phyloP scores from a whole-genome alignment of 331 rosid species.

The Quercus tomentella region DNA sequence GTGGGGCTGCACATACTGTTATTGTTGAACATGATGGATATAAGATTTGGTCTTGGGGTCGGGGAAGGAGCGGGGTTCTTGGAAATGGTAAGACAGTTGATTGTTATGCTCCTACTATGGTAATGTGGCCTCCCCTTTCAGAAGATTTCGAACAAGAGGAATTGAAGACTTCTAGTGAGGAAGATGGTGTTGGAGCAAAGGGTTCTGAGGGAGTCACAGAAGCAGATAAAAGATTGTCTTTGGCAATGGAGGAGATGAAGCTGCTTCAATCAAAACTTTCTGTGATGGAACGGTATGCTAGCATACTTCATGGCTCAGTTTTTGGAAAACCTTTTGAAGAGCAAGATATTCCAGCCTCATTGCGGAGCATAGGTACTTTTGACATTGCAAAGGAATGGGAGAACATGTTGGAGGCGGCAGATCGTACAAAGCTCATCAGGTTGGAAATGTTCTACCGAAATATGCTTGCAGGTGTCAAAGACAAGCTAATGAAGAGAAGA shows the following conservation, averaged over 20 bases:
- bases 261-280: slow-evolving; percentile 60
- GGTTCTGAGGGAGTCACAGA: slow-evolving; percentile 35
- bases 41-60: slow-evolving; percentile 91
- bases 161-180: slow-evolving; percentile 23
- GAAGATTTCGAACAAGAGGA: slow-evolving; percentile 59
- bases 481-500: slow-evolving; percentile 69
- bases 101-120: slow-evolving; percentile 50
- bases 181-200: slow-evolving; percentile 33
- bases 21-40: slow-evolving; percentile 60
- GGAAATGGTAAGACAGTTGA: slow-evolving; percentile 65
- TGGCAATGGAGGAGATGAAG: slow-evolving; percentile 56
- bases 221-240: slow-evolving; percentile 41
- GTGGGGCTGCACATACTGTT: slow-evolving; percentile 95
- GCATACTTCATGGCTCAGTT: slow-evolving; percentile 74
- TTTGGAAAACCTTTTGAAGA: slow-evolving; percentile 80
- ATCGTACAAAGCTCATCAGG: slow-evolving; percentile 48
- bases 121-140: slow-evolving; percentile 57
- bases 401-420: slow-evolving; percentile 71
- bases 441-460: slow-evolving; percentile 60
- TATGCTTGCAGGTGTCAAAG: slow-evolving; percentile 70
- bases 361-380: slow-evolving; percentile 43
- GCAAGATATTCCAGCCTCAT: slow-evolving; percentile 60
- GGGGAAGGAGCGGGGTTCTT: slow-evolving; percentile 87
- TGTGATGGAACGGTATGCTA: slow-evolving; percentile 60
- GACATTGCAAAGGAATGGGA: slow-evolving; percentile 88